phyloP scores from a whole-genome alignment of 2,329 filamentous ascomycete species.

The Pseudogymnoascus sp. region DNA sequence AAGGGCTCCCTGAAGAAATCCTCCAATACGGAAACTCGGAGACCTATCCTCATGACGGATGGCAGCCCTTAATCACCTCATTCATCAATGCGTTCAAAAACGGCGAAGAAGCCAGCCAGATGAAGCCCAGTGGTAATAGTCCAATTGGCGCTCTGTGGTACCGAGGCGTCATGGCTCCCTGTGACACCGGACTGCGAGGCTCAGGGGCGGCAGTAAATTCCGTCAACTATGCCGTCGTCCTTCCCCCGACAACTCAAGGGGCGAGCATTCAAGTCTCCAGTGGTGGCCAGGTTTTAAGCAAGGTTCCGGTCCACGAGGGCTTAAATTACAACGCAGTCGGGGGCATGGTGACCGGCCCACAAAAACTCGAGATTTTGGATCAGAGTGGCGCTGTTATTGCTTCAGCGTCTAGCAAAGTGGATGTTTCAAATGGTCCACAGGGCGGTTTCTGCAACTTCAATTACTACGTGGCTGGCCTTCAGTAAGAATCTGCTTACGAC shows the following conservation, averaged over 20 bases:
- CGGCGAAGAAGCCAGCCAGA: constrained; percentile 6
- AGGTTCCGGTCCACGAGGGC: constrained; percentile 18
- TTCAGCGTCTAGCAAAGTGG: constrained; percentile 18
- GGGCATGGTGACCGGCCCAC: constrained; percentile 22
- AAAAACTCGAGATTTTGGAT: constrained; percentile 27
- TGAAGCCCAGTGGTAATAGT: constrained; percentile 2
- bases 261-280: constrained; percentile 24
- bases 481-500: constrained; percentile 13
- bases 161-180: constrained; percentile 15
- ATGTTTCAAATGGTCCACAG: constrained; percentile 22
- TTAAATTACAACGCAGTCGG: constrained; percentile 25
- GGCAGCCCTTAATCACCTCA: constrained; percentile 31
- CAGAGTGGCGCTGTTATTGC: constrained; percentile 23
- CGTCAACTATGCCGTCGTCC: constrained; percentile 29
- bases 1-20: constrained; percentile 20
- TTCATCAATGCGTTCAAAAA: constrained; percentile 32
- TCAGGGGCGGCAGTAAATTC: constrained; percentile 24
- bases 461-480: constrained; percentile 26
- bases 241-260: constrained; percentile 13
- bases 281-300: constrained; percentile 22
- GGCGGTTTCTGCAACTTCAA: constrained; percentile 28
- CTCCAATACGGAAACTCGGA: constrained; percentile 30
- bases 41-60: constrained; percentile 23
- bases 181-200: constrained; percentile 21
- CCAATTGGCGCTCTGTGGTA: constrained; percentile 32